Base-by-base conservation (phyloP, 345 rosid species). In the Hevea brasiliensis region DNA sequence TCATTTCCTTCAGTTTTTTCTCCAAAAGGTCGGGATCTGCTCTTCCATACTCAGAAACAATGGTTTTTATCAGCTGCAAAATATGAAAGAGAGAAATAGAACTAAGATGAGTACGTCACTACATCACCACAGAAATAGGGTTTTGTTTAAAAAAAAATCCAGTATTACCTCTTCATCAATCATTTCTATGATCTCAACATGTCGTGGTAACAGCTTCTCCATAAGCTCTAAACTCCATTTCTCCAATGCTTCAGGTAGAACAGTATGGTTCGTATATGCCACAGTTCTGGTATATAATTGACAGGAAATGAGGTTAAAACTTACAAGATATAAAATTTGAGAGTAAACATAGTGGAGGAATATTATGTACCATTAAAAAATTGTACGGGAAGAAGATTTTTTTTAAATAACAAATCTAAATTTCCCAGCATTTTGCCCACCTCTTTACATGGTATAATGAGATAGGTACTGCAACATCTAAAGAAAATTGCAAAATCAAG, bases 251-350 rank as follows among this genome's bases (percentile, higher is more conserved):
- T 91, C 96, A 9, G 96, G 96, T 75, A 91, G 76, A 63, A 91
- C 93, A 61, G 96, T 91, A 69, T 91, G 96, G 84, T 91, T 91
- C 65, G 96, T 91, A 82, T 91, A 91, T 55, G 96, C 96, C 83
- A 85, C 80, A 78, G 96, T 91, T 78, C 96, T 91, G 65, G 27
- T 51, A 75, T 70, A 69, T 21, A 70, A 67, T 42, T 41, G 50
- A 53, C 72, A 72, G 56, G 67, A 56, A 58, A 54, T 27, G 63
- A 71, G 26, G 20, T 61, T 32, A 4, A 1, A 32, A 32, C 37
- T 32, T 29, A 77, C 47, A 37, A 57, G 63, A 54, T 60, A 64
- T 13, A 45, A 40, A 70, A 72, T 9, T 67, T 74, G 55, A 71
- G 24, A 26, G 50, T 57, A 13, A 24, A 20, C 13, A 20, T 32